Base-by-base conservation (phyloP, 2,329 filamentous ascomycete species). In the Sphaerostilbella broomeana region DNA sequence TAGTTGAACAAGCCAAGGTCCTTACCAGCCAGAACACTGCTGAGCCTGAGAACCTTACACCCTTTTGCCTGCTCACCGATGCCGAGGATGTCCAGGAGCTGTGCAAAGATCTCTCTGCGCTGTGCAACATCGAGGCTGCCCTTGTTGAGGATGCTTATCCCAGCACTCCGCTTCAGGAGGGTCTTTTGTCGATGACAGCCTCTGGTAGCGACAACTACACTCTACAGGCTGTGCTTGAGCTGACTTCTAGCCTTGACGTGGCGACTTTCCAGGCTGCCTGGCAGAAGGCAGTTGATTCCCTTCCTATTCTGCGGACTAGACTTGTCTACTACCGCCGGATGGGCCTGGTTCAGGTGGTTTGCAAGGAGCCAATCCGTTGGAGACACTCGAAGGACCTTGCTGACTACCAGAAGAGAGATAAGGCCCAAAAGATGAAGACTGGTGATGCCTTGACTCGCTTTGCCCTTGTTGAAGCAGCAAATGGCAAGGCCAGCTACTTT, bases 291-390 rank as follows among this genome's bases (percentile, higher is more conserved):
- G 24, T 40, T 8, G 17, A 28, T 1, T 3, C 22, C 3, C 29
- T 29, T 2, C 32, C 48, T 1, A 68, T 71, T 21, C 52, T 72
- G 9, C 60, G 70, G 3, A 68, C 69, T 0, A 60, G 68, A 26
- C 66, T 74, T 32, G 58, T 71, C 0, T 65, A 71, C 13, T 55
- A 65, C 4, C 51, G 60, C 1, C 54, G 59, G 3, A 50, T 52
- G 1, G 36, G 36, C 2, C 19, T 39, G 13, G n/a, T 40, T 20
- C 37, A 40, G 19, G 5, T 33, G 3, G 15, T 34, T 5, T 21
- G 24, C 7, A 18, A 33, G 9, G 21, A 12, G 10, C 15, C 4
- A 5, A n/a, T 39, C 20, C n/a, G 24, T 27, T 39, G 36, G 36
- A 18, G 24, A 17, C 8, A 6, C 5, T 12, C 27, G 11, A 19